Evolutionary conservation across 1,284 basidiomycete species (phyloP), one percentile per base, ranked within the genome.

Genomic region (Ustilago shanxiensis): DNA sequence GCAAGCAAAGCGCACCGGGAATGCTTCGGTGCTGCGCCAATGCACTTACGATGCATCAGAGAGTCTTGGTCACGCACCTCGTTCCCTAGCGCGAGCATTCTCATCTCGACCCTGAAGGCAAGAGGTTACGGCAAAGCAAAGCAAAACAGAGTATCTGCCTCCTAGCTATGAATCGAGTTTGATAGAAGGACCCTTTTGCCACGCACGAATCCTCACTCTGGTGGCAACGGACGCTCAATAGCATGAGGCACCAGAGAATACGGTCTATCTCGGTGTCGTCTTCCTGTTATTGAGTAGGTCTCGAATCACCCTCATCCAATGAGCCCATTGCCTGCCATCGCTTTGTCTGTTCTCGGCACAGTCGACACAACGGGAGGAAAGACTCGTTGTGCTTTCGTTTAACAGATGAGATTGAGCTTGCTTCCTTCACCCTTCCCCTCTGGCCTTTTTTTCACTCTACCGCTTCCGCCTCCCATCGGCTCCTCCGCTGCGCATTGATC

Each of bases 61-160:
- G 29, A 33, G 29, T 13, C 26, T 51, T 18, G 49, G 29, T 31
- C 49, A 51, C 49, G 26, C 50, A 52, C 29, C 24, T 29, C 16
- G 16, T 50, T 13, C 28, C 50, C 50, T 52, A 52, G 50, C 50
- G 50, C 50, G 50, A 52, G 29, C 47, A 52, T 52, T 2, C 16
- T n/a, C 7, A 20, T 16, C 41, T n/a, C 29, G 8, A 18, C 50
- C 7, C 16, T n/a, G 10, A 18, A 16, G 9, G 13, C 22, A 26
- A 50, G 24, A 8, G 14, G n/a, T n/a, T n/a, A 29, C 35, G 35
- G 35, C 35, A 37, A 37, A 37, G 35, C 35, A 37, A 37, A 37
- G 35, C 35, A 37, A 37, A 37, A 14, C 35, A 37, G 14, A 37
- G 35, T 14, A 7, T 37, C 35, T 37, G 8, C 14, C 9, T 37